Evolutionary conservation across 2,329 filamentous ascomycete species (phyloP).

Genomic region (Zalaria obscura): DNA sequence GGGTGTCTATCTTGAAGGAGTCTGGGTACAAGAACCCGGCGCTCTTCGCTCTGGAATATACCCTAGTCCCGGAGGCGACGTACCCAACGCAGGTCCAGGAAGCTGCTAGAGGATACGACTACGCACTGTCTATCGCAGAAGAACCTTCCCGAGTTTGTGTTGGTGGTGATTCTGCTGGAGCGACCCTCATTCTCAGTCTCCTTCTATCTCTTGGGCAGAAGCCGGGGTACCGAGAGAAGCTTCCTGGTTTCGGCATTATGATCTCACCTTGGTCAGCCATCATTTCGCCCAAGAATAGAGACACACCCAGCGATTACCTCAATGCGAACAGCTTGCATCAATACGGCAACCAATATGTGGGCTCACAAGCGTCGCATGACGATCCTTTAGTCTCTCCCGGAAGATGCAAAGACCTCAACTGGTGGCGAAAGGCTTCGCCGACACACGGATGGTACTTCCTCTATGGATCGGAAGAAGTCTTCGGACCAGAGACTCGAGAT

Average conservation of each 20-base stretch:
- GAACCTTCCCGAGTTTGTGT: constrained; percentile 53
- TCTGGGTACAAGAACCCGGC: constrained; percentile 61
- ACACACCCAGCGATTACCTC: constrained; percentile 64
- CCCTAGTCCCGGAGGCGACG: constrained; percentile 57
- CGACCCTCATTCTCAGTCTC: constrained; percentile 57
- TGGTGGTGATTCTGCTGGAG: constrained; percentile 68
- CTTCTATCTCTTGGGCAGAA: constrained; percentile 50
- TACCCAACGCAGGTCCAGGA: constrained; percentile 65
- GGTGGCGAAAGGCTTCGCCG: constrained; percentile 56
- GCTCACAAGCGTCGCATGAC: constrained; percentile 31
- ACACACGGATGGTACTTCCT: constrained; percentile 52
- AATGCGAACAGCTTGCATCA: constrained; percentile 49
- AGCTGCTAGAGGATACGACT: constrained; percentile 54
- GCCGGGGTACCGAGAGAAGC: constrained; percentile 25
- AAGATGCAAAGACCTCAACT: constrained; percentile 46
- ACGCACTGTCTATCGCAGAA: constrained; percentile 45
- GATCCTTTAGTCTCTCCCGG: constrained; percentile 57
- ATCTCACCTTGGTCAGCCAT: constrained; percentile 75
- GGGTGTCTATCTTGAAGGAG: constrained; percentile 50
- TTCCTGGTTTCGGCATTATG: constrained; percentile 50
- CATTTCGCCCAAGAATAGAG: constrained; percentile 50
- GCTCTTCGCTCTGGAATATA: constrained; percentile 69
- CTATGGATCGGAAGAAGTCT: constrained; percentile 65
- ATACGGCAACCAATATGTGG: constrained; percentile 59
- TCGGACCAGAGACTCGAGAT: constrained; percentile 53